A percentile compares a stretch with the other conserved stretches of the same genome.
These are phyloP conservation scores for Danielozyma ontarioensis DNA, from an alignment of 805 yeast species.

Conservation along the genomic window DNA sequence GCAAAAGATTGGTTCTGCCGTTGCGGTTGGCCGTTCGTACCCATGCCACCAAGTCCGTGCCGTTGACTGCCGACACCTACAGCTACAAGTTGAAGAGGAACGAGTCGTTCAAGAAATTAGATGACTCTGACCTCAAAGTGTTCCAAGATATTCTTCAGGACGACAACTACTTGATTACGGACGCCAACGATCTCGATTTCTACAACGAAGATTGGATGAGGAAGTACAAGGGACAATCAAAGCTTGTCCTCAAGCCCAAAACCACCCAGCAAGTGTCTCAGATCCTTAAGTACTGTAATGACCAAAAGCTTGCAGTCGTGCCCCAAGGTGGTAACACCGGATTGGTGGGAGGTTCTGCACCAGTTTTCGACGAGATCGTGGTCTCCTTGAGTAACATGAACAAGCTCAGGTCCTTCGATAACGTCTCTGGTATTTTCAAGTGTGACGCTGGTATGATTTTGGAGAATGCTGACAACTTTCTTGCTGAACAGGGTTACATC, in stretches of 20 bases:
- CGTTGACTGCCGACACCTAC: conserved; percentile 69
- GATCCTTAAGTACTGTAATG: conserved; percentile 78
- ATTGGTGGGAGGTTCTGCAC: conserved; percentile 89
- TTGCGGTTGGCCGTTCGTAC: neutral
- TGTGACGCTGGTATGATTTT: conserved; percentile 88
- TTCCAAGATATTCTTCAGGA: conserved; percentile 58
- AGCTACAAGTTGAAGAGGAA: conserved; percentile 50
- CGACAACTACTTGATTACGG: conserved; percentile 45
- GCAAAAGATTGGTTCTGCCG: neutral
- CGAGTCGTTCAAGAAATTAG: conserved; percentile 46
- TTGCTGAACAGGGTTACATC: conserved; percentile 79
- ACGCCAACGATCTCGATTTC: conserved; percentile 57
- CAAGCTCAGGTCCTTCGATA: conserved; percentile 76
- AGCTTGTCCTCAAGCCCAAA: conserved; percentile 76
- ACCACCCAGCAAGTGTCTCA: conserved; percentile 70
- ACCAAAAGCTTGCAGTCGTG: conserved; percentile 71
- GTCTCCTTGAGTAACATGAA: conserved; percentile 66
- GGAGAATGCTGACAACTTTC: conserved; percentile 74
- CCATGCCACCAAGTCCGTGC: conserved; percentile 30
- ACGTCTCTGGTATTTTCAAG: conserved; percentile 77
- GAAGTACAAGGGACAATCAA: conserved; percentile 85
- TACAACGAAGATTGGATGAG: conserved; percentile 94
- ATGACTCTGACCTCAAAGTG: conserved; percentile 49
- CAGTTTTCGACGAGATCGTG: conserved; percentile 86
- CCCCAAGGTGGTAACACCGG: conserved; percentile 99